These are phyloP conservation scores for Mycothermus thermophilus DNA, from an alignment of 495 filamentous ascomycete species.

Conservation along the genomic window DNA sequence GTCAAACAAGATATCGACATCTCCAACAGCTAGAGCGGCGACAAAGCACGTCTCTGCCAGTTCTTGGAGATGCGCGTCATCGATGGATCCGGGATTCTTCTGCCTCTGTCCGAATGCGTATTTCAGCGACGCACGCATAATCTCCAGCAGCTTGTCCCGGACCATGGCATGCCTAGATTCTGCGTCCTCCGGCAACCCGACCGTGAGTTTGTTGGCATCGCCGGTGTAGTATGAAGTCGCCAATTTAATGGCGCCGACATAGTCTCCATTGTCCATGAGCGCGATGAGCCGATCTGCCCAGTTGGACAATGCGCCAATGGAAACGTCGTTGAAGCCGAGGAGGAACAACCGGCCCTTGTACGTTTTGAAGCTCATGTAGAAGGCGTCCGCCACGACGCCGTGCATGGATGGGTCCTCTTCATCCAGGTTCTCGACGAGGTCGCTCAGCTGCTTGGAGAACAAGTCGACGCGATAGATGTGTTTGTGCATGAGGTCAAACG, in stretches of 20 bases:
- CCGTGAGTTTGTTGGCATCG: constrained; percentile 74
- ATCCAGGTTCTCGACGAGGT: constrained; percentile 74
- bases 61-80: constrained; percentile 52
- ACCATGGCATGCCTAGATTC: constrained; percentile 64
- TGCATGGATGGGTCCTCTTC: constrained; percentile 84
- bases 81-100: constrained; percentile 37
- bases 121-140: constrained; percentile 84
- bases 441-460: constrained; percentile 69
- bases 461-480: constrained; percentile 85
- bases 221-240: constrained; percentile 88
- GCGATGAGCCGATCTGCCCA: constrained; percentile 97
- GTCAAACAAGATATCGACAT: constrained; percentile 76
- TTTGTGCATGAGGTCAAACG: constrained; percentile 79
- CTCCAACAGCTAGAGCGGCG: constrained; percentile 61
- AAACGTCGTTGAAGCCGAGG: constrained; percentile 77
- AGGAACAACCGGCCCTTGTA: constrained; percentile 93
- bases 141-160: constrained; percentile 76
- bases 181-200: constrained; percentile 84
- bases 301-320: constrained; percentile 81
- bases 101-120: constrained; percentile 62
- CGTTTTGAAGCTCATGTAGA: constrained; percentile 89
- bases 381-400: constrained; percentile 91
- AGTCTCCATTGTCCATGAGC: constrained; percentile 89
- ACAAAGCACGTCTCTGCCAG: constrained; percentile 73
- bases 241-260: constrained; percentile 76